phyloP scores from a whole-genome alignment of 768 basidiomycete genomes.

The Cystobasidium ongulense region DNA sequence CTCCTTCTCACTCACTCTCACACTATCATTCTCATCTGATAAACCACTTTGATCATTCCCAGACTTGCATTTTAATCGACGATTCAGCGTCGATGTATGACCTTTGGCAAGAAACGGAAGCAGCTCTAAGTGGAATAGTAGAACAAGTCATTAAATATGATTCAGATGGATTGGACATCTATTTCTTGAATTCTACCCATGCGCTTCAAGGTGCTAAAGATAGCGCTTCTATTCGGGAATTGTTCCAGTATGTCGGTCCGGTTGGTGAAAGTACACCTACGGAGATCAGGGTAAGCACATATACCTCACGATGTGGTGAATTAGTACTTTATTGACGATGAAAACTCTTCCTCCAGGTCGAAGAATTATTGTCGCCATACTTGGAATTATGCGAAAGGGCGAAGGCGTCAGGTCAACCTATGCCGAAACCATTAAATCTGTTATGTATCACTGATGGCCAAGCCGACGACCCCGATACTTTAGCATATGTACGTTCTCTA shows the following conservation, averaged over 20 bases:
- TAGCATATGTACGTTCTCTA: background rate
- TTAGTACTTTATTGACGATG: background rate
- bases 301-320: background rate
- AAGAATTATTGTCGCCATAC: constrained; percentile 36
- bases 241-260: constrained; percentile 33
- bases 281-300: constrained; percentile 25
- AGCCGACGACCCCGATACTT: constrained; percentile 34
- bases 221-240: background rate
- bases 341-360: background rate
- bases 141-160: constrained; percentile 28
- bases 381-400: constrained; percentile 34
- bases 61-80: constrained; percentile 34
- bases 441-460: constrained; percentile 37
- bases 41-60: too few relatives aligned
- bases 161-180: constrained; percentile 27
- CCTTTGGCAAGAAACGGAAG: constrained; percentile 34
- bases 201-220: constrained; percentile 7
- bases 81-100: constrained; percentile 35
- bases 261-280: constrained; percentile 33
- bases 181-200: constrained; percentile 33
- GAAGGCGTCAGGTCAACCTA: background rate
- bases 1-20: constrained; percentile 2
- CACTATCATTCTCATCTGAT: too few relatives aligned
- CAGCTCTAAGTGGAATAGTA: constrained; percentile 34
- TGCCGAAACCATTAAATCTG: constrained; percentile 38